Conservation (phyloP, 345 rosid species). For the Gossypium sturtianum region DNA sequence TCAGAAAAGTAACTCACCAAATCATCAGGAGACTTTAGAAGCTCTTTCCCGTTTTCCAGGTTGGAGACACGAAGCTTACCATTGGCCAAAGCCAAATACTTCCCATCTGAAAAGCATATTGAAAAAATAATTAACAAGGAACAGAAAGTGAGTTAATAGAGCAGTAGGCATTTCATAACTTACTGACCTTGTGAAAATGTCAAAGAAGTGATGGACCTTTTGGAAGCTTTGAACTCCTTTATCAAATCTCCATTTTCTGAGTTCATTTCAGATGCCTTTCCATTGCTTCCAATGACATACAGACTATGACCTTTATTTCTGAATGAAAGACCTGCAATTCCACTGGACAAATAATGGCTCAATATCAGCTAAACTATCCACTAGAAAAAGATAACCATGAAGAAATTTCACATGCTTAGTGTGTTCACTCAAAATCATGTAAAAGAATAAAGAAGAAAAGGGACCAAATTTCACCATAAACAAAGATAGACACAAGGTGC, state of each 20-base stretch:
- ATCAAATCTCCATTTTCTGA: conserved; percentile 33
- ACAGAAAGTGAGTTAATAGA: not conserved
- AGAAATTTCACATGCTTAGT: not conserved
- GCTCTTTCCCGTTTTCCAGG: conserved; percentile 37
- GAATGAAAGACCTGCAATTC: conserved; percentile 35
- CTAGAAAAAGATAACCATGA: not conserved
- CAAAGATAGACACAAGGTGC: not conserved
- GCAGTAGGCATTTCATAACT: not conserved
- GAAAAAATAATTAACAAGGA: conserved; percentile 7
- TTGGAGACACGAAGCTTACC: conserved; percentile 19
- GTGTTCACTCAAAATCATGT: not conserved
- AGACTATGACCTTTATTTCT: conserved; percentile 28
- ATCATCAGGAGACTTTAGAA: conserved; percentile 31
- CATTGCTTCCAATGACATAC: conserved; percentile 29
- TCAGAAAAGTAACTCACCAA: conserved; percentile 22
- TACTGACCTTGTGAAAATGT: conserved; percentile 36
- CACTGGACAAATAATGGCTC: conserved; percentile 24
- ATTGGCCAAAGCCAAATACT: conserved; percentile 26
- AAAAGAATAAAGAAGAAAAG: not conserved
- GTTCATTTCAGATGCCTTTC: conserved; percentile 29
- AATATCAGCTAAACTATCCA: not conserved
- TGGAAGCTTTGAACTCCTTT: conserved; percentile 29
- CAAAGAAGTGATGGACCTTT: conserved; percentile 27
- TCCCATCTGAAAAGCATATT: conserved; percentile 25
- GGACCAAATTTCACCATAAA: not conserved